These are phyloP conservation scores for Nitzschia sp. DNA, from an alignment of 108 stramenopile genomes.

Conservation along the genomic window DNA sequence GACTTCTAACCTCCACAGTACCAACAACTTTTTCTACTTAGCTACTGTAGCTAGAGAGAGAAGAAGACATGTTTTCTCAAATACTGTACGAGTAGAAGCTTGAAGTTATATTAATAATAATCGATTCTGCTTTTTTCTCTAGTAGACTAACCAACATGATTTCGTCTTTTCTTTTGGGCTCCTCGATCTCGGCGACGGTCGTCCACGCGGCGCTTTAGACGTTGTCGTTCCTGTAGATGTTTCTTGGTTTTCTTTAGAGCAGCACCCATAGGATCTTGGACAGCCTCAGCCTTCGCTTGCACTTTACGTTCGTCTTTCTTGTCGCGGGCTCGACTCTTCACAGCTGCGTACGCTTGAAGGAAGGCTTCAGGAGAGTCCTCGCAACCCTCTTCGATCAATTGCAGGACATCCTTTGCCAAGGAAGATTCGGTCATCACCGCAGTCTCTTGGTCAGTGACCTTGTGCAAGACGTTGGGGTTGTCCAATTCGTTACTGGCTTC, in stretches of 20 bases:
- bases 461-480: not conserved
- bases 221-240: conserved; percentile 64
- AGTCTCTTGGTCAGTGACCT: not conserved
- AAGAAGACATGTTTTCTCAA: too few species aligned
- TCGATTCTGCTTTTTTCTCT: not conserved
- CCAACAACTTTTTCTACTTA: too few species aligned
- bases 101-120: too few species aligned
- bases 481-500: conserved; percentile 61
- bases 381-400: conserved; percentile 72
- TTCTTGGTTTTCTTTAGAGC: conserved; percentile 74
- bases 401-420: conserved; percentile 74
- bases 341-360: conserved; percentile 64
- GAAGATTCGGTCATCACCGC: conserved; percentile 26
- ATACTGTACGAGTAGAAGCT: not conserved
- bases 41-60: too few species aligned
- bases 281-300: conserved; percentile 60
- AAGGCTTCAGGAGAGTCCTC: conserved; percentile 49
- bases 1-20: not conserved
- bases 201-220: conserved; percentile 68
- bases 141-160: not conserved
- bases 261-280: conserved; percentile 64
- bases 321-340: conserved; percentile 63
- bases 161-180: conserved; percentile 32
- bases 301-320: conserved; percentile 77
- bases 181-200: conserved; percentile 57